phyloP scores from a whole-genome alignment of 805 yeast species.

The Wickerhamiella alocasiicola region DNA sequence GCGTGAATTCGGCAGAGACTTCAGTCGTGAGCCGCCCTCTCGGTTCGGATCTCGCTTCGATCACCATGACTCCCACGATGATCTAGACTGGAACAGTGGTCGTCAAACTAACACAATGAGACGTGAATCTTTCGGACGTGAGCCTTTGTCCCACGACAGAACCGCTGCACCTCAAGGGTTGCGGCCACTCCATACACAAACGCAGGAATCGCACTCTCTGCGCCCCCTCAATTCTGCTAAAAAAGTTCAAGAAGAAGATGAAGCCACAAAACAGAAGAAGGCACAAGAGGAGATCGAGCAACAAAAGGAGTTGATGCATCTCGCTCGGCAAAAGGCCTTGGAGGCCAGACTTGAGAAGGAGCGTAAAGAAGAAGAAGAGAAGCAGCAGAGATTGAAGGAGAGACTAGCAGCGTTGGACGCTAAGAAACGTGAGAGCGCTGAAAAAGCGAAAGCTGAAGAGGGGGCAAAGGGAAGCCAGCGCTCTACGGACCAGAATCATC shows the following conservation, averaged over 20 bases:
- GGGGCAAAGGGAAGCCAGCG: conserved; percentile 9
- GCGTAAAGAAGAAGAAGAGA: conserved; percentile 13
- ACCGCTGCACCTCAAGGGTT: background rate
- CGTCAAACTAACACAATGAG: conserved; percentile 2
- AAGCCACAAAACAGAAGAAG: too few species aligned
- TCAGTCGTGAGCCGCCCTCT: background rate
- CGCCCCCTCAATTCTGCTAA: background rate
- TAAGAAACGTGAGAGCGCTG: conserved; percentile 9
- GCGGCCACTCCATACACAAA: background rate
- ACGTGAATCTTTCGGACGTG: background rate
- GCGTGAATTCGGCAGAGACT: background rate
- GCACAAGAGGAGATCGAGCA: conserved; percentile 17
- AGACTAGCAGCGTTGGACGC: conserved; percentile 4
- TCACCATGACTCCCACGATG: conserved; percentile 2
- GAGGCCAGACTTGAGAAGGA: conserved; percentile 18
- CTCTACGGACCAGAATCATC: background rate
- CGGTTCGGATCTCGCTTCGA: background rate
- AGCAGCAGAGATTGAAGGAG: conserved; percentile 11
- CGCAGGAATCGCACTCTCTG: background rate
- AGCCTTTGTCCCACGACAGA: background rate
- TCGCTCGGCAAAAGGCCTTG: conserved; percentile 25
- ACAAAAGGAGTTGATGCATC: conserved; percentile 28
- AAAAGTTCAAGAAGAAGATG: background rate
- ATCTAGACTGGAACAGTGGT: conserved; percentile 3
- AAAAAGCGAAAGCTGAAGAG: conserved; percentile 1